Conservation (phyloP, 2,329 filamentous ascomycete species). For the Microascus cirrosus region DNA sequence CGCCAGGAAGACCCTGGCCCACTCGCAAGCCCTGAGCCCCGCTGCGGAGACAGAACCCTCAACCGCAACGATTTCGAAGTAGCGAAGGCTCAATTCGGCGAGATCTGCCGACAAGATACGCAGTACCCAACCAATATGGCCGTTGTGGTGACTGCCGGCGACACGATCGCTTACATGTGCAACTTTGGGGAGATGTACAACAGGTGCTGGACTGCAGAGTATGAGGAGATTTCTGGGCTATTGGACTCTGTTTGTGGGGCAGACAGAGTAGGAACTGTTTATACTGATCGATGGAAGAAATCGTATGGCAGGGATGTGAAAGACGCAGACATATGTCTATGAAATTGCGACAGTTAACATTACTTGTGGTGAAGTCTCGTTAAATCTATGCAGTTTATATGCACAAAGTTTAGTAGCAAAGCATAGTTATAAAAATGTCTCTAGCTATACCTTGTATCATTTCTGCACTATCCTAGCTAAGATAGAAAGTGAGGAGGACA, state of each 20-base stretch:
- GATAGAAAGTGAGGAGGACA: no score
- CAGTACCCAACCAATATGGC: not conserved
- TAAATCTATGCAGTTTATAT: no score
- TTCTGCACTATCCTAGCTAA: no score
- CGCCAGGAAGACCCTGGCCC: not conserved
- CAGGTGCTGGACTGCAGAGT: not conserved
- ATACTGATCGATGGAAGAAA: not conserved
- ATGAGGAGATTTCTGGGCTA: not conserved
- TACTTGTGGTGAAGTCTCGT: no score
- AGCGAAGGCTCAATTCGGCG: not conserved
- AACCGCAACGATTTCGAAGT: not conserved
- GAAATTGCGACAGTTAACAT: no score
- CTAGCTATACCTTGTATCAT: no score
- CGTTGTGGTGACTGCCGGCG: not conserved
- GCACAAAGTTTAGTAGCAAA: no score
- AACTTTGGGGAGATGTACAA: not conserved
- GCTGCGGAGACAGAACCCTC: not conserved
- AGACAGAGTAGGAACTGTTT: not conserved
- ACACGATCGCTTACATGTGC: conserved; percentile 3
- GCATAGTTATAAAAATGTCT: no score
- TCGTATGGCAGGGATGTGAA: not conserved
- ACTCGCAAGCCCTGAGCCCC: not conserved
- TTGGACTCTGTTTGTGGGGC: not conserved
- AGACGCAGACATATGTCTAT: not conserved
- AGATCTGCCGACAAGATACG: not conserved